A percentile compares a stretch with the other conserved stretches of the same genome.
Conservation (phyloP, 106 monocot species). For the Dioscorea dumetorum region DNA sequence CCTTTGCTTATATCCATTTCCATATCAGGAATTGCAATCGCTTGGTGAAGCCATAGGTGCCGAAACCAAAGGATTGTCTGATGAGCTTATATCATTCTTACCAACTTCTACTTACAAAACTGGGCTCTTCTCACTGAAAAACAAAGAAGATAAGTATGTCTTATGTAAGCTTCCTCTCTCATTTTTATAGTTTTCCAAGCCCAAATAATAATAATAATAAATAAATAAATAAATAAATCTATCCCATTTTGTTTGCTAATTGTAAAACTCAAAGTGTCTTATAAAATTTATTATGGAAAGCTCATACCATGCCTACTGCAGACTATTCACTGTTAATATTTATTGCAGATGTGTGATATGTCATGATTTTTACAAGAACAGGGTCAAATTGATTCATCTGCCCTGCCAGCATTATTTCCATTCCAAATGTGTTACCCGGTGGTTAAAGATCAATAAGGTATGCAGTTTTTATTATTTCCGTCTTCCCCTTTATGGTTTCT, state of each 20-base stretch:
- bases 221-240: no score
- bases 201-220: no score
- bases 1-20: not conserved
- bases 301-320: no score
- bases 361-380: conserved; percentile 48
- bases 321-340: not conserved
- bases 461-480: not conserved
- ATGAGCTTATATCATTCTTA: conserved; percentile 20
- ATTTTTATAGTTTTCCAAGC: no score
- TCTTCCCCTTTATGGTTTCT: no score
- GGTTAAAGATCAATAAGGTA: conserved; percentile 92
- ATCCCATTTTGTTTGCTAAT: no score
- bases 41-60: conserved; percentile 19
- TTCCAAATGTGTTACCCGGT: conserved; percentile 45
- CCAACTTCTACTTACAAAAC: conserved; percentile 13
- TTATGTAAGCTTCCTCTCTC: not conserved
- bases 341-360: conserved; percentile 76
- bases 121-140: conserved; percentile 18
- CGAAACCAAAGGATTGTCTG: conserved; percentile 22
- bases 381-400: conserved; percentile 52
- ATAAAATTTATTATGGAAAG: no score
- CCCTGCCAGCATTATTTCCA: conserved; percentile 80
- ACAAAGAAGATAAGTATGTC: conserved; percentile 19
- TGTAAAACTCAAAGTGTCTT: no score
- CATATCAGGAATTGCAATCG: conserved; percentile 23